Base-by-base conservation (phyloP, 176 grass and related monocot genomes). In the Calamus simplicifolius region DNA sequence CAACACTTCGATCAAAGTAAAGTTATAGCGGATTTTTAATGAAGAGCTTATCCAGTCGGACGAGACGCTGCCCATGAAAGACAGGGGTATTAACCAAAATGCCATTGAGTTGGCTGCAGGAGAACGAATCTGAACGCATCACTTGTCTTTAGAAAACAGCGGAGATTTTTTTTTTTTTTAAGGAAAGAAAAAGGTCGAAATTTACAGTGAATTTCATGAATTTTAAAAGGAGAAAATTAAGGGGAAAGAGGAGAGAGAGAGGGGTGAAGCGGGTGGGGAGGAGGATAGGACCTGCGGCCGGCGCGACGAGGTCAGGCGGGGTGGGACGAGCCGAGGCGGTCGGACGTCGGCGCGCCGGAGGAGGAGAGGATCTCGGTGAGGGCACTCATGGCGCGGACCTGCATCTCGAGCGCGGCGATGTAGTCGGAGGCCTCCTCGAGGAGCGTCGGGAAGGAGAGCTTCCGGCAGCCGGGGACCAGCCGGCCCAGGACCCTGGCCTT, bases 331-430 rank as follows among this genome's bases (percentile, higher is more conserved):
- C 35, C 35, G 35, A 43, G 8, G 8, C 7, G 54, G 54, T 81
- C 78, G 16, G 75, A 52, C 65, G 65, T 18, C 15, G 77, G 73
- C 6, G 70, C 49, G 35, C 70, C 71, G 51, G 52, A 31, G 53
- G 79, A 50, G 48, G 93, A 75, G 35, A 98, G 74, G 54, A 85
- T 80, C 69, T 92, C 87, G 26, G 81, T 74, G 16, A 98, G 71
- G 12, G 79, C 79, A 57, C 75, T 81, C 87, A 98, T 91, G 70
- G 79, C 73, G 61, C 88, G 85, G 14, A 98, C 87, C 72, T 98
- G 93, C 93, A 98, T 92, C 87, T 98, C 79, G 3, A 98, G 84
- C 43, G 93, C 93, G 25, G 60, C 60, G 53, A 89, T 92, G 81
- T 98, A 98, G 71, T 98, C 93, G 16, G 75, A 83, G 25, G 76